These are phyloP conservation scores for Aspergillus sp. DNA, from an alignment of 2,329 filamentous ascomycete species.

Conservation along the genomic window DNA sequence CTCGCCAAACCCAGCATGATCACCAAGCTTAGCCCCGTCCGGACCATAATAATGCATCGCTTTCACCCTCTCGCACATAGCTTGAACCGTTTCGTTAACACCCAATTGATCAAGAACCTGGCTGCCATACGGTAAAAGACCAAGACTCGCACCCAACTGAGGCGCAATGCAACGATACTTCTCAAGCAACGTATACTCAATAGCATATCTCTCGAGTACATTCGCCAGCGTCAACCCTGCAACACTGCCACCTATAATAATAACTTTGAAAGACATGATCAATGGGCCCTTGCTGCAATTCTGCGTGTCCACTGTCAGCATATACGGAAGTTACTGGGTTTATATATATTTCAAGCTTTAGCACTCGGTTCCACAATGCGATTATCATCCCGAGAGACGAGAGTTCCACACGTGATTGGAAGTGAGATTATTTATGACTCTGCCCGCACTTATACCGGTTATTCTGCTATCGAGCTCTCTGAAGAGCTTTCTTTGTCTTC, in stretches of 20 bases:
- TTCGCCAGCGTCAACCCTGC: slow-evolving; percentile 43
- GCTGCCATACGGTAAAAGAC: slow-evolving; percentile 36
- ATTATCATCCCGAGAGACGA: too few species aligned
- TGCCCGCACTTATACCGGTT: too few species aligned
- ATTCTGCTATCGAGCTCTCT: too few species aligned
- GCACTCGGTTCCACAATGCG: too few species aligned
- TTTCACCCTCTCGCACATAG: not conserved
- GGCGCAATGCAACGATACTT: slow-evolving; percentile 28
- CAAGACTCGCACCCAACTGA: slow-evolving; percentile 44
- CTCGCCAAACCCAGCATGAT: not conserved
- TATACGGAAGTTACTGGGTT: too few species aligned
- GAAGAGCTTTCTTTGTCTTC: too few species aligned
- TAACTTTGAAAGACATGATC: slow-evolving; percentile 17
- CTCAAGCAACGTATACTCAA: slow-evolving; percentile 48
- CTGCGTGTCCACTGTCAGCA: too few species aligned
- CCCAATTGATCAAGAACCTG: slow-evolving; percentile 49
- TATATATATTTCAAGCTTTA: too few species aligned
- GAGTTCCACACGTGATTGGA: too few species aligned
- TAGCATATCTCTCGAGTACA: slow-evolving; percentile 38
- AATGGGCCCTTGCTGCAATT: too few species aligned
- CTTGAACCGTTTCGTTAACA: slow-evolving; percentile 20
- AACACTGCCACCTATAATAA: slow-evolving; percentile 47
- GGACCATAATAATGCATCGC: slow-evolving; percentile 1
- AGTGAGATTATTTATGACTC: too few species aligned
- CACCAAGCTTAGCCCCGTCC: slow-evolving; percentile 1